phyloP scores from a whole-genome alignment of 768 basidiomycete genomes.

The Hydnum rufescens region DNA sequence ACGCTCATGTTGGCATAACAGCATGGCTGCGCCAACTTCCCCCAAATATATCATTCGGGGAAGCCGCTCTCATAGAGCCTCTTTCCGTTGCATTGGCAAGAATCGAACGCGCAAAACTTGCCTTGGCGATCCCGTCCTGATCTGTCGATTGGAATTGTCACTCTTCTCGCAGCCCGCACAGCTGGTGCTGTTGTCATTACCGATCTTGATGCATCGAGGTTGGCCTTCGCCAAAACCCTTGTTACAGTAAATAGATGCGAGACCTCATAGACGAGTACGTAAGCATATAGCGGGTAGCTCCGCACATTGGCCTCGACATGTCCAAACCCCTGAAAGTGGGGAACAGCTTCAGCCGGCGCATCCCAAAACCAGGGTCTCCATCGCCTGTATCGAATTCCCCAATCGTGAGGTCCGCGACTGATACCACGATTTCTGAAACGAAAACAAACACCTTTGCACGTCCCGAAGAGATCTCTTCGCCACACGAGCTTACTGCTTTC shows the following conservation, averaged over 20 bases:
- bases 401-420: no score
- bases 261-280: no score
- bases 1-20: conserved; percentile 18
- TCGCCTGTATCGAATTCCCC: not conserved
- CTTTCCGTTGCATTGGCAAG: conserved; percentile 23
- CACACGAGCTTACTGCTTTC: conserved; percentile 86
- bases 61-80: conserved; percentile 22
- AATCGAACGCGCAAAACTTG: conserved; percentile 19
- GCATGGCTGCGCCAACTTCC: conserved; percentile 23
- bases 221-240: conserved; percentile 17
- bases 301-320: not conserved
- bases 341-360: not conserved
- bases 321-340: conserved; percentile 1
- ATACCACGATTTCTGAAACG: not conserved
- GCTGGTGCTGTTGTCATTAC: conserved; percentile 25
- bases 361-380: not conserved
- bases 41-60: conserved; percentile 20
- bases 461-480: conserved; percentile 62
- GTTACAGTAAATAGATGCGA: no score
- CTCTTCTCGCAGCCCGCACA: conserved; percentile 20
- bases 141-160: conserved; percentile 23
- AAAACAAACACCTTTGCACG: conserved; percentile 4
- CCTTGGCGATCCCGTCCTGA: conserved; percentile 21
- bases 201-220: conserved; percentile 20
- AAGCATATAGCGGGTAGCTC: not conserved